Percentiles rank a stretch among this genome's conserved stretches.
These are phyloP conservation scores for Kurtzmaniella cleridarum DNA, from an alignment of 805 yeast genomes.

Conservation along the genomic window DNA sequence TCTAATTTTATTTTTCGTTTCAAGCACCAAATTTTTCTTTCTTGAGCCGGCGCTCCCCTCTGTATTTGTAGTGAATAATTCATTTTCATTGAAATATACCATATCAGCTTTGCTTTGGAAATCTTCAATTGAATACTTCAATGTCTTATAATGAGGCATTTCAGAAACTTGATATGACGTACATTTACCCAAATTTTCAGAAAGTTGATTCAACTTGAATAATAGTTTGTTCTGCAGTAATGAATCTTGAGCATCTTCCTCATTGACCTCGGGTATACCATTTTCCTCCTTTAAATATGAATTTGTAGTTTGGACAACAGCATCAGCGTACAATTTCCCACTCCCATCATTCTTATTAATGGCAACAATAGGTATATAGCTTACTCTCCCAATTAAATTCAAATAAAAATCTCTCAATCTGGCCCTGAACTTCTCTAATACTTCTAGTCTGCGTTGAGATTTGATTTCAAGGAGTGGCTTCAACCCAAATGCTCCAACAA, in stretches of 20 bases:
- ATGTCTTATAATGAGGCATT: conserved; percentile 27
- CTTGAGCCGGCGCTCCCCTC: conserved; percentile 7
- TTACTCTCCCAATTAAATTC: conserved; percentile 26
- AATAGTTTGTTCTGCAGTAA: conserved; percentile 20
- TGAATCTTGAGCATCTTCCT: conserved; percentile 15
- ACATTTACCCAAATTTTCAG: conserved; percentile 18
- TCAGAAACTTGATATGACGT: conserved; percentile 22
- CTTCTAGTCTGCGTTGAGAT: conserved; percentile 24
- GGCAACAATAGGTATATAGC: conserved; percentile 36
- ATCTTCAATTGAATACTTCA: conserved; percentile 25
- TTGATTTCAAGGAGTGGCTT: conserved; percentile 31
- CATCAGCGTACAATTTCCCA: conserved; percentile 31
- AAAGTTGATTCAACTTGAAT: conserved; percentile 18
- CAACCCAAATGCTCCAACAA: conserved; percentile 26
- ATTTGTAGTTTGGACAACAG: conserved; percentile 32
- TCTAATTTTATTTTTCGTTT: conserved; percentile 33
- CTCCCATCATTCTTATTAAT: conserved; percentile 20
- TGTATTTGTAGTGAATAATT: conserved; percentile 18
- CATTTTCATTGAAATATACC: conserved; percentile 26
- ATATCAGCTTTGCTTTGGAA: conserved; percentile 33
- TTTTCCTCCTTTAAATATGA: conserved; percentile 12
- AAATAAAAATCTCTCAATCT: conserved; percentile 32
- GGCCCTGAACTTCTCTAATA: conserved; percentile 26
- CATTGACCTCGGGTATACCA: conserved; percentile 9
- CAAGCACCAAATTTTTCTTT: conserved; percentile 27